A percentile compares a stretch with the other conserved stretches of the same genome.
Evolutionary conservation across 768 basidiomycete genomes (phyloP).

Genomic region (Candolleomyces efflorescens): DNA sequence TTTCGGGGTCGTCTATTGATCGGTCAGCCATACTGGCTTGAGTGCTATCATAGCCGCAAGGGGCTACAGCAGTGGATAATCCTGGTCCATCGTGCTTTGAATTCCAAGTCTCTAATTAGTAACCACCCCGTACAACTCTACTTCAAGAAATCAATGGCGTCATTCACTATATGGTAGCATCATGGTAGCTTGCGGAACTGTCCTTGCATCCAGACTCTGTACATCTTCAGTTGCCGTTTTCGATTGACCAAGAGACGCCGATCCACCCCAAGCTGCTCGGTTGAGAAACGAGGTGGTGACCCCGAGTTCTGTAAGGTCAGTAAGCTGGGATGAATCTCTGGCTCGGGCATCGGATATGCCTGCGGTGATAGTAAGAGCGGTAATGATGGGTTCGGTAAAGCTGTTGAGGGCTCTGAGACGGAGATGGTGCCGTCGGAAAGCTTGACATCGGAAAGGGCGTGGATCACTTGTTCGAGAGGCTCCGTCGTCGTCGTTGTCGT

Average conservation of each 20-base stretch:
- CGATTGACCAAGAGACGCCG: constrained; percentile 88
- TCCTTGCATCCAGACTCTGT: constrained; percentile 92
- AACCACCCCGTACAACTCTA: no score
- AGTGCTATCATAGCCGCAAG: no score
- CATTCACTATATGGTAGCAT: no score
- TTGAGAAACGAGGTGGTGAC: constrained; percentile 64
- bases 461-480: not conserved
- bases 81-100: no score
- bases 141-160: no score
- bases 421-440: not conserved
- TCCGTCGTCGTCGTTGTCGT: not conserved
- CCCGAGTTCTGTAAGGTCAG: constrained; percentile 29
- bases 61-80: no score
- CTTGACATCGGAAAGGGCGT: not conserved
- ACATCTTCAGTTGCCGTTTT: constrained; percentile 95
- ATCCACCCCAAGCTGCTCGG: constrained; percentile 87
- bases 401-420: not conserved
- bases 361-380: not conserved
- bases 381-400: constrained; percentile 2
- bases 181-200: constrained; percentile 57
- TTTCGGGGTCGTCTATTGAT: no score
- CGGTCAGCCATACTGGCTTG: no score
- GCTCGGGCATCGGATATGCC: constrained; percentile 1
- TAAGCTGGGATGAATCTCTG: constrained; percentile 35
- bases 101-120: no score